Evolutionary conservation across 2,329 filamentous ascomycete genomes (phyloP), one percentile per base, ranked within the genome.

Genomic region (Nothopassalora personata): DNA sequence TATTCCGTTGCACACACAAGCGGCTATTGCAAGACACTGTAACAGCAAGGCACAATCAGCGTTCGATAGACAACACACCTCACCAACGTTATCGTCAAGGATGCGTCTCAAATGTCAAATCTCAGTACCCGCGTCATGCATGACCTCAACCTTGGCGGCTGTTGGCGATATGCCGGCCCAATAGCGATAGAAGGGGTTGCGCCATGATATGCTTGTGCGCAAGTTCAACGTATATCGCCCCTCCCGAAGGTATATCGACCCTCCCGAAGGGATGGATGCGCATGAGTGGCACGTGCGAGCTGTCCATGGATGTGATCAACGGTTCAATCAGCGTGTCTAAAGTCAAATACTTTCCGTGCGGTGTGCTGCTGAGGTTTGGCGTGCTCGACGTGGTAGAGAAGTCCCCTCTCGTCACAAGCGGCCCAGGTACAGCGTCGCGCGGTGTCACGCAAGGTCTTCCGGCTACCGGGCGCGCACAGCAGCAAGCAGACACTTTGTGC

Each of bases 271-370:
- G 5, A 9, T 28, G 52, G 52, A 10, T 53, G 31, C 52, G 19
- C 52, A 46, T 19, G 18, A 54, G 19, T 54, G 50, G 51, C 59
- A 60, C 59, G 59, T 60, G 55, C 59, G 47, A 45, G 48, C 39
- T 49, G 36, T 28, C 19, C n/a, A 47, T 34, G 34, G 47, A 30
- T 56, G 58, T 48, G 48, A 47, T 57, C 27, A 46, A 53, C 55
- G 49, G 55, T 57, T 57, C 28, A 27, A 47, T 46, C 49, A 34
- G 45, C 49, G 55, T 30, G 34, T 53, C 39, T 15, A 43, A 43
- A 43, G 45, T 49, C 30, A 39, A 36, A 27, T 48, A 43, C 39
- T 18, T 43, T n/a, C 39, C 13, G 13, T 11, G n/a, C 6, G n/a
- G 46, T 27, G 18, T 28, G 36, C 33, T 55, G 54, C 19, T 47